These are phyloP conservation scores for Phytophthora pseudosyringae DNA, from an alignment of 352 stramenopile genomes.

Conservation along the genomic window DNA sequence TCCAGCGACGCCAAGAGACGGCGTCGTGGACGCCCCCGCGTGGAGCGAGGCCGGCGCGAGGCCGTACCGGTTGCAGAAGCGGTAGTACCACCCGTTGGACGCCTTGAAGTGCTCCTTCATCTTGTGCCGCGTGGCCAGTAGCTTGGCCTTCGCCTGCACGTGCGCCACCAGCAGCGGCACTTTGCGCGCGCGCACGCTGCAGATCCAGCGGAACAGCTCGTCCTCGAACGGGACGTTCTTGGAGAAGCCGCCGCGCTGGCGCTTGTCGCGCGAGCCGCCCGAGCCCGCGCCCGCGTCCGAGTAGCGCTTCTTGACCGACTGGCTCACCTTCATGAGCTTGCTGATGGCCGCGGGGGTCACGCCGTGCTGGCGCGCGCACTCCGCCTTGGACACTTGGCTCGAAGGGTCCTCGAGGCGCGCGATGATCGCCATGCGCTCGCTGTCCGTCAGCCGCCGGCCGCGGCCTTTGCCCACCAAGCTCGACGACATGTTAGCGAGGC, in stretches of 20 bases:
- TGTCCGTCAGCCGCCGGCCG: conserved; percentile 72
- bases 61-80: conserved; percentile 74
- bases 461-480: conserved; percentile 16
- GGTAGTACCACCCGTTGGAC: conserved; percentile 83
- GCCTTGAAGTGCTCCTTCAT: conserved; percentile 60
- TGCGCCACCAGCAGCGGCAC: conserved; percentile 58
- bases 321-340: conserved; percentile 79
- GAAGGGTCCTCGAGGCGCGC: conserved; percentile 61
- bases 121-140: conserved; percentile 46
- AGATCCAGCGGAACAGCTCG: conserved; percentile 76
- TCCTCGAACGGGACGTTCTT: conserved; percentile 68
- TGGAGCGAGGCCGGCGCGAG: conserved; percentile 48
- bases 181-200: conserved; percentile 49
- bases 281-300: conserved; percentile 49
- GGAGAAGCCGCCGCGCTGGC: conserved; percentile 69
- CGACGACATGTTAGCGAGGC: background rate
- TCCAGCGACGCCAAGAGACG: background rate
- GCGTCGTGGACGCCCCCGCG: conserved; percentile 10
- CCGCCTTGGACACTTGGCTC: conserved; percentile 55
- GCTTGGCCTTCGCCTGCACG: conserved; percentile 65
- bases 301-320: conserved; percentile 76
- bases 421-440: conserved; percentile 83
- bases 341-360: conserved; percentile 78
- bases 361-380: conserved; percentile 68
- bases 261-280: conserved; percentile 45